A percentile compares a stretch with the other conserved stretches of the same genome.
phyloP scores from a whole-genome alignment of 1,139 yeast genomes.

The Taiozyma sp. region DNA sequence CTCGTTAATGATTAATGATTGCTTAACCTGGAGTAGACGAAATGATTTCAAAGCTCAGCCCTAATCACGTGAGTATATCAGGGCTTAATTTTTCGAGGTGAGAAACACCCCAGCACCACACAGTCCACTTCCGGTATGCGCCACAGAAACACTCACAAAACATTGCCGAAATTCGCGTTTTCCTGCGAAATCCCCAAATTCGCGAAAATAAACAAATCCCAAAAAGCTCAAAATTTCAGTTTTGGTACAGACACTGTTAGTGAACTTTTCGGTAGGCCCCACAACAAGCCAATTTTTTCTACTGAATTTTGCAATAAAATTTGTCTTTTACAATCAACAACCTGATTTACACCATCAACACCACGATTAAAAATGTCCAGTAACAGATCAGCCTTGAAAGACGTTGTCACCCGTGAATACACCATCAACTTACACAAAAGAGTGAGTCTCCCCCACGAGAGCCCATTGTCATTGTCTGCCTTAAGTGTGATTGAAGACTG shows the following conservation, averaged over 20 bases:
- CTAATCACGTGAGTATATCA: neutral
- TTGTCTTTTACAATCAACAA: neutral
- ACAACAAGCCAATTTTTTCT: neutral
- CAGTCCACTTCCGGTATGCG: neutral
- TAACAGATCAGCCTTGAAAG: slow-evolving; percentile 91
- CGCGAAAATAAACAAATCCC: neutral
- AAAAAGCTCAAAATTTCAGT: neutral
- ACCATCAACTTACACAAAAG: slow-evolving; percentile 99
- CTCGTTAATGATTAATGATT: neutral
- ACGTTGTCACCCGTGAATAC: slow-evolving; percentile 99
- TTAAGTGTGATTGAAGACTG: neutral
- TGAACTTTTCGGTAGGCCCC: neutral
- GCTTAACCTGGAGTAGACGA: neutral
- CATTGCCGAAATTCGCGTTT: neutral
- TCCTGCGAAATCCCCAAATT: neutral
- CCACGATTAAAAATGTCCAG: slow-evolving; percentile 31
- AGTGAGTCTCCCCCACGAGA: slow-evolving; percentile 49
- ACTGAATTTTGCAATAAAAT: neutral
- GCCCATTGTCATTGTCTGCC: neutral
- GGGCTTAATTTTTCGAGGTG: neutral
- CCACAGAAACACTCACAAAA: neutral
- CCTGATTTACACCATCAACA: neutral
- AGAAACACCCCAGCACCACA: neutral
- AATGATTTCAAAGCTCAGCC: neutral
- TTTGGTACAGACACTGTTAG: neutral